Base-by-base conservation (phyloP, 371 early-diverging fungal genomes). In the Capillidium heterosporum region DNA sequence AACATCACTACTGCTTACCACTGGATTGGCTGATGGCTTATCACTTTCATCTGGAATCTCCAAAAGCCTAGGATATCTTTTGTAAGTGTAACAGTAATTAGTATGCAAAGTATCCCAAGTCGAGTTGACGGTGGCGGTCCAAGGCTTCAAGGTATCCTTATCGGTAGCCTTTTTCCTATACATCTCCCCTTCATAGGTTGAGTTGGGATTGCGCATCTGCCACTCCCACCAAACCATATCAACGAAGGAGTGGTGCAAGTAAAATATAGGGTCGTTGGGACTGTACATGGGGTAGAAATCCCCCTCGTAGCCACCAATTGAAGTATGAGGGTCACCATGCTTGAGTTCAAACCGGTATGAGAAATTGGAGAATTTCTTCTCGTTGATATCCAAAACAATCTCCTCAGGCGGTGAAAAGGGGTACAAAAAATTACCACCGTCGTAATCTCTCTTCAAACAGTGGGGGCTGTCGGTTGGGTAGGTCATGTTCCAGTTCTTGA, bases 211-310 rank as follows among this genome's bases (percentile, higher is more conserved):
- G 21, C 39, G 39, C 32, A 4, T 19, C 32, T 60, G 61, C 50
- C 49, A 63, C 11, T 57, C 53, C 13, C n/a, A 1, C 60, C 60
- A 63, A 15, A 61, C 15, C 41, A 53, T 56, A 51, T 64, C 65
- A 15, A 64, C 53, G 21, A 59, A 57, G 11, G 53, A 56, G 47
- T 64, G 65, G 49, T 64, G 61, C 17, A 60, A 32, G 43, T 46
- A 60, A 40, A 60, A 60, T 2, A 60, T 19, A 1, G 60, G 60
- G 32, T 50, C 50, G 43, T 53, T 74, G 51, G 73, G 28, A 35
- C 58, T 61, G 29, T 28, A 39, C 68, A 69, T 64, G 35, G 61
- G 60, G 21, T 60, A 58, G 62, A 71, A 65, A 56, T 75, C 75
- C 10, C 78, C 78, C n/a, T 71, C 68, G 8, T 17, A 11, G 3